phyloP scores from a whole-genome alignment of 2,329 filamentous ascomycete species.

The Rutstroemia sp. region DNA sequence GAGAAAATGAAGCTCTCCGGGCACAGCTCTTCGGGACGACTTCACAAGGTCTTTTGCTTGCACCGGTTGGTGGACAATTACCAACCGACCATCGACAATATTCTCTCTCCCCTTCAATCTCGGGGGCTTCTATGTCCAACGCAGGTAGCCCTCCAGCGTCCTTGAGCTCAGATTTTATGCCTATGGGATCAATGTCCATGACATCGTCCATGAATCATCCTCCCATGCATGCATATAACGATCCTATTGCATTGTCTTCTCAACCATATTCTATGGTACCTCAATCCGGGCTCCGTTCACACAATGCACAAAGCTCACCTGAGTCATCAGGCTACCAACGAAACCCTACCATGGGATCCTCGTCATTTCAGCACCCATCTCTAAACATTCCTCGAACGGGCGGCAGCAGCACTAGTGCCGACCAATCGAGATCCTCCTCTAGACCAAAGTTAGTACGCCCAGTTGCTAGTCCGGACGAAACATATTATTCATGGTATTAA shows the following conservation, averaged over 20 bases:
- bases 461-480: background rate
- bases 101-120: slow-evolving; percentile 29
- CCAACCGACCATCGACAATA: slow-evolving; percentile 25
- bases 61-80: slow-evolving; percentile 16
- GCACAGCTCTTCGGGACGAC: slow-evolving; percentile 31
- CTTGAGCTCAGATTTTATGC: slow-evolving; percentile 27
- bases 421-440: slow-evolving; percentile 14
- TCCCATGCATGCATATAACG: slow-evolving; percentile 27
- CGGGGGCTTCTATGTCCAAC: slow-evolving; percentile 27
- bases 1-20: slow-evolving; percentile 35
- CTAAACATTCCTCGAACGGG: slow-evolving; percentile 23
- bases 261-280: slow-evolving; percentile 32
- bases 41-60: slow-evolving; percentile 22
- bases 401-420: slow-evolving; percentile 15
- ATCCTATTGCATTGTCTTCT: slow-evolving; percentile 24
- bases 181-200: slow-evolving; percentile 27
- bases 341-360: slow-evolving; percentile 29
- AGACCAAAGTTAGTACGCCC: slow-evolving; percentile 17
- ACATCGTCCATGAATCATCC: slow-evolving; percentile 28
- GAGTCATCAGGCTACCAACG: slow-evolving; percentile 29
- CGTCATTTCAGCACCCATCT: slow-evolving; percentile 26
- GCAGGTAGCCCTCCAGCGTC: slow-evolving; percentile 26
- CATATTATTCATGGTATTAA: slow-evolving; percentile 8
- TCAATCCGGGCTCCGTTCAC: slow-evolving; percentile 28
- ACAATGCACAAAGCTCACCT: slow-evolving; percentile 32